A percentile compares a stretch with the other conserved stretches of the same genome.
phyloP scores from a whole-genome alignment of 2,329 filamentous ascomycete genomes.

The Fusarium verticillioides region DNA sequence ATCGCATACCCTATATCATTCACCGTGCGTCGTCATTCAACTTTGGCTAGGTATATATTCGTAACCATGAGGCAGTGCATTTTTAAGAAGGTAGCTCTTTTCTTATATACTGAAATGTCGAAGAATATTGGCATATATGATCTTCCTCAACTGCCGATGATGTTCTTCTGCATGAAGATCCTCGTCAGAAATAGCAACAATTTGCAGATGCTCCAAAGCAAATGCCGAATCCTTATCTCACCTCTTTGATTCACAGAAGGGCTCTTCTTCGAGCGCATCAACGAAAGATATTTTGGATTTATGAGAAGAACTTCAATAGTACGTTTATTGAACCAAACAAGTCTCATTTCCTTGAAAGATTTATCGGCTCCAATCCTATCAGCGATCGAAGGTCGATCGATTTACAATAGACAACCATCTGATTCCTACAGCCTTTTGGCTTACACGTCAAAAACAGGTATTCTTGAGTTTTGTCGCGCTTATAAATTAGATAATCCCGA shows the following conservation, averaged over 20 bases:
- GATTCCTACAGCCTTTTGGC: too few relatives aligned
- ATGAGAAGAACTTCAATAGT: not conserved
- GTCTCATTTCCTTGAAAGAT: not conserved
- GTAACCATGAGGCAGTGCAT: not conserved
- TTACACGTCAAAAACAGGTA: not conserved
- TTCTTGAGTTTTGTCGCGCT: not conserved
- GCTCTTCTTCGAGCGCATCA: not conserved
- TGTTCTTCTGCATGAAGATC: conserved; percentile 13
- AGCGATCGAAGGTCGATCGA: not conserved
- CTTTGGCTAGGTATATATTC: too few relatives aligned
- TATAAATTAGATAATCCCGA: not conserved
- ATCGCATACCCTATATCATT: conserved; percentile 9
- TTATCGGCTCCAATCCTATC: too few relatives aligned
- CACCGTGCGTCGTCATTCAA: not conserved
- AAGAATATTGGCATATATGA: not conserved
- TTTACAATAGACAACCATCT: not conserved
- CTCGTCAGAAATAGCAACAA: not conserved
- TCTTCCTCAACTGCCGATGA: conserved; percentile 7
- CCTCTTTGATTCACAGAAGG: not conserved
- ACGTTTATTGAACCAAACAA: not conserved
- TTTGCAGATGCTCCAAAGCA: not conserved
- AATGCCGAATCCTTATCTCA: not conserved
- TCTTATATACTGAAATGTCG: not conserved
- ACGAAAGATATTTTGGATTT: not conserved
- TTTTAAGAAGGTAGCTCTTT: not conserved